These are phyloP conservation scores for Phialophora macrospora DNA, from an alignment of 2,329 filamentous ascomycete genomes.

Conservation along the genomic window DNA sequence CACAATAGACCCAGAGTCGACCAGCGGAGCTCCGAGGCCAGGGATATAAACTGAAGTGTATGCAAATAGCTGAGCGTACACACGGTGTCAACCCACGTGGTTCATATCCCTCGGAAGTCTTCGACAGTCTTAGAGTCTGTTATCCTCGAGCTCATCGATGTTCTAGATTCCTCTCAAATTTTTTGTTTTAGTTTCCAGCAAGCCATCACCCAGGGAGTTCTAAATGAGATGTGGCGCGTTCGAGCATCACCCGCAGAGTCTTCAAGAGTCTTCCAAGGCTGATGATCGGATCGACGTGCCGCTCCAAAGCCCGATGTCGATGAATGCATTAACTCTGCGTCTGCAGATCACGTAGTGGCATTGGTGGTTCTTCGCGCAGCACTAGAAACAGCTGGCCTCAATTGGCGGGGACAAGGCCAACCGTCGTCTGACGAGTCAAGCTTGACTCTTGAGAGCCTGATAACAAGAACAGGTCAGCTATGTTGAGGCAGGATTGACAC, in stretches of 20 bases:
- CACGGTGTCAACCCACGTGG: conserved; percentile 1
- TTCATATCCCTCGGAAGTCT: conserved; percentile 17
- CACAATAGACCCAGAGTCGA: conserved; percentile 12
- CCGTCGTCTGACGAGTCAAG: not conserved
- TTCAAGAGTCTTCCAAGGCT: not conserved
- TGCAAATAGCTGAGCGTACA: conserved; percentile 25
- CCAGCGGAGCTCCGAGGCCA: conserved; percentile 26
- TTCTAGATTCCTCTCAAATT: not conserved
- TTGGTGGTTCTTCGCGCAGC: not conserved
- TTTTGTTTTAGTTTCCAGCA: not conserved
- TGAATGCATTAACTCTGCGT: not conserved
- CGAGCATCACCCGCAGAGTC: not conserved
- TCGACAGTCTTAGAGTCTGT: not conserved
- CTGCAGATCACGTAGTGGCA: not conserved
- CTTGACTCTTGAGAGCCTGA: conserved; percentile 1
- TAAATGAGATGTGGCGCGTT: not conserved
- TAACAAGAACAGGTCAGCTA: not conserved
- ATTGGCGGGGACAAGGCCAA: not conserved
- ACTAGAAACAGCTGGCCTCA: not conserved
- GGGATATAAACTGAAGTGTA: not conserved
- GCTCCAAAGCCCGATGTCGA: not conserved
- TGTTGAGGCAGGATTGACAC: conserved; percentile 9
- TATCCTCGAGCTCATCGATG: conserved; percentile 1
- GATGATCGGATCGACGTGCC: not conserved
- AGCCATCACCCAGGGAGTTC: not conserved